Conservation (phyloP, 169 alveolate genomes). For the Plasmodium ovale region DNA sequence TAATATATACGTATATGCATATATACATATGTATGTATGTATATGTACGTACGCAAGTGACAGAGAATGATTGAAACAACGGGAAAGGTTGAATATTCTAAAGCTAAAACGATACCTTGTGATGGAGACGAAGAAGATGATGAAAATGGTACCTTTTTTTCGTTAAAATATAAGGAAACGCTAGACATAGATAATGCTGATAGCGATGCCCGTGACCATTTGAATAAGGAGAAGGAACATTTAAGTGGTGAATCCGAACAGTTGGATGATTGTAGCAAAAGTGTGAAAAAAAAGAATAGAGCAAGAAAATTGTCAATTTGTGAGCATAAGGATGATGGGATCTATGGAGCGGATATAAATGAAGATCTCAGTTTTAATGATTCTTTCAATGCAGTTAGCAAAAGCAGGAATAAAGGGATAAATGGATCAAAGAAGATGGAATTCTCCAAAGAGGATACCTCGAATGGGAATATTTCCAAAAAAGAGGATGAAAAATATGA, state of each 20-base stretch:
- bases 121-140: slow-evolving; percentile 5
- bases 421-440: too few species aligned
- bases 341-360: background rate
- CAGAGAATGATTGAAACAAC: slow-evolving; percentile 32
- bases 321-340: background rate
- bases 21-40: slow-evolving; percentile 8
- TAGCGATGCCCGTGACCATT: background rate
- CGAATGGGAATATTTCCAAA: background rate
- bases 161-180: background rate
- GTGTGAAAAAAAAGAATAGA: slow-evolving; percentile 8
- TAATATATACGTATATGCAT: slow-evolving; percentile 4
- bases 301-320: too few species aligned
- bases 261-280: too few species aligned
- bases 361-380: too few species aligned
- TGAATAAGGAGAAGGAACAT: too few species aligned
- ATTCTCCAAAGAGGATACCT: background rate
- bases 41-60: background rate
- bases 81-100: slow-evolving; percentile 25
- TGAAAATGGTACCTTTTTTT: background rate
- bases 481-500: background rate
- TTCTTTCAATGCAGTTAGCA: too few species aligned
- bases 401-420: too few species aligned
- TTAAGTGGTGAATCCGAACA: too few species aligned
- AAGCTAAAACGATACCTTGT: slow-evolving; percentile 42
- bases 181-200: background rate